Conservation (phyloP, 306 rosid species). For the Glycine soja region DNA sequence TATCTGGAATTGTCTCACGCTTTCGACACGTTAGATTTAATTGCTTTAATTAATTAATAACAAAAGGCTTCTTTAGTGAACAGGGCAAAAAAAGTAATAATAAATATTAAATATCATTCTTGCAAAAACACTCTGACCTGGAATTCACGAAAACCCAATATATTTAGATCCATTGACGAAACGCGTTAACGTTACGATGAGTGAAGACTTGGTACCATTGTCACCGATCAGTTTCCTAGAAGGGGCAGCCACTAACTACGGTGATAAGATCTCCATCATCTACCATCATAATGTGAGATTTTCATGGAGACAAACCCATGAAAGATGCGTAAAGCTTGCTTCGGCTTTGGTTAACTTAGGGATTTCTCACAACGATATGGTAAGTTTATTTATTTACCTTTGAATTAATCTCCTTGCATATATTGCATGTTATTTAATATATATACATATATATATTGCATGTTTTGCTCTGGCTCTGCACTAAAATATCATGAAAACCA, state of each 20-base stretch:
- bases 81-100: background rate
- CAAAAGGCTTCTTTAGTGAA: background rate
- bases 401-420: background rate
- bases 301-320: constrained; percentile 69
- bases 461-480: too few relatives aligned
- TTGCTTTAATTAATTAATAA: background rate
- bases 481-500: too few relatives aligned
- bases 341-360: constrained; percentile 66
- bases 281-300: constrained; percentile 45
- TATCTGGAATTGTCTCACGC: background rate
- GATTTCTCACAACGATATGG: constrained; percentile 59
- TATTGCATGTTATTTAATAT: too few relatives aligned
- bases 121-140: constrained; percentile 24
- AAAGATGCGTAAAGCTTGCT: constrained; percentile 66
- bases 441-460: too few relatives aligned
- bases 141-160: constrained; percentile 8
- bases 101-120: background rate
- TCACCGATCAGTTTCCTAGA: constrained; percentile 73
- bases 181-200: background rate
- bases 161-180: too few relatives aligned
- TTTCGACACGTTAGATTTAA: background rate
- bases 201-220: constrained; percentile 44
- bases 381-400: constrained; percentile 45
- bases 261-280: constrained; percentile 56
- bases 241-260: constrained; percentile 57